phyloP scores from a whole-genome alignment of 805 yeast genomes.

The Kazachstania martiniae region DNA sequence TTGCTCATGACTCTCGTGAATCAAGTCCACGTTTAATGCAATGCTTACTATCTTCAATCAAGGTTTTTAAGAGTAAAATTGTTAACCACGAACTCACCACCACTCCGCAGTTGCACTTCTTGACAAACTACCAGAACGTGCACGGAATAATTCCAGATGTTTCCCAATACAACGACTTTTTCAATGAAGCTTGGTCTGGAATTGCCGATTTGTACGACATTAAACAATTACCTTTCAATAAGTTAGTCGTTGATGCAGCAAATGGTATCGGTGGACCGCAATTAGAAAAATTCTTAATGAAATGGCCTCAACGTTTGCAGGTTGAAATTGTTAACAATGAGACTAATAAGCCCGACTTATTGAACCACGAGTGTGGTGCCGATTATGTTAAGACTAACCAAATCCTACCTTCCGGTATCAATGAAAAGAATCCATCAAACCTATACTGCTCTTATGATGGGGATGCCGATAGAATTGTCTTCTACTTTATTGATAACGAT shows the following conservation, averaged over 20 bases:
- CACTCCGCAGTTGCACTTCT: slow-evolving; percentile 89
- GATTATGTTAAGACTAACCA: slow-evolving; percentile 91
- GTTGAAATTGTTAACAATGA: slow-evolving; percentile 42
- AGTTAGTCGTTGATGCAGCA: slow-evolving; percentile 75
- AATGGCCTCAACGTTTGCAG: slow-evolving; percentile 20
- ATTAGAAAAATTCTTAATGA: slow-evolving; percentile 35
- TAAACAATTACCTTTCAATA: slow-evolving; percentile 3
- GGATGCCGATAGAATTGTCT: slow-evolving; percentile 91
- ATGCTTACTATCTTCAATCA: slow-evolving; percentile 43
- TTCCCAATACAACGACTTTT: slow-evolving; percentile 57
- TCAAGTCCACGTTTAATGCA: slow-evolving; percentile 46
- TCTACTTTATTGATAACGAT: slow-evolving; percentile 43
- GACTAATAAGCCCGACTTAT: slow-evolving; percentile 39
- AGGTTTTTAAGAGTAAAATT: slow-evolving; percentile 44
- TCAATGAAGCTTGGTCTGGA: slow-evolving; percentile 31
- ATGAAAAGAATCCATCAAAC: slow-evolving; percentile 25
- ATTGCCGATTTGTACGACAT: slow-evolving; percentile 9
- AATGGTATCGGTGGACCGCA: slow-evolving; percentile 95
- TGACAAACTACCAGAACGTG: slow-evolving; percentile 57
- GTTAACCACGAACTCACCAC: slow-evolving; percentile 61
- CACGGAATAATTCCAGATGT: slow-evolving; percentile 29
- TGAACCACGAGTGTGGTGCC: slow-evolving; percentile 86
- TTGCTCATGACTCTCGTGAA: slow-evolving; percentile 84
- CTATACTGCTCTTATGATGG: slow-evolving; percentile 88
- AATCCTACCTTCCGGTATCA: slow-evolving; percentile 52